Conservation (phyloP, 495 filamentous ascomycete genomes). For the Hyphodiscus hymeniophilus region DNA sequence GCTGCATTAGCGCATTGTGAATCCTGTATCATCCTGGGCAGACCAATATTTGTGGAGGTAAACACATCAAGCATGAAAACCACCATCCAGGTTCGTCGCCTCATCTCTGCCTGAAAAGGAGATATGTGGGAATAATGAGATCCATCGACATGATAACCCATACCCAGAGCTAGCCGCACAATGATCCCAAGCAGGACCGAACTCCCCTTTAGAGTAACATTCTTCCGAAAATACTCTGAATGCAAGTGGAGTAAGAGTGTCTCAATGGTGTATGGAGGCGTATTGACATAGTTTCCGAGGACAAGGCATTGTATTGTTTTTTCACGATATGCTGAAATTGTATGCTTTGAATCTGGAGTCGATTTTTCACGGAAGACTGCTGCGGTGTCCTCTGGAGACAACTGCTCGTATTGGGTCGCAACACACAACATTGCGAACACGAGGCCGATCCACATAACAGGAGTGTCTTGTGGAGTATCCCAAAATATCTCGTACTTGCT, state of each 20-base stretch:
- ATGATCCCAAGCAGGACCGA: conserved; percentile 40
- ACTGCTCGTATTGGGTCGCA: conserved; percentile 42
- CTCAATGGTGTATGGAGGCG: conserved; percentile 34
- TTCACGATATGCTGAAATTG: not conserved
- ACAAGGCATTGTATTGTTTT: conserved; percentile 31
- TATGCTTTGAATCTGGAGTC: not conserved
- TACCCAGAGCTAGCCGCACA: conserved; percentile 41
- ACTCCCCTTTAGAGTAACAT: conserved; percentile 32
- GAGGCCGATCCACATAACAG: conserved; percentile 38
- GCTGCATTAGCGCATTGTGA: conserved; percentile 36
- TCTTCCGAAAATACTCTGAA: conserved; percentile 32
- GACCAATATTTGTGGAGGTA: conserved; percentile 39
- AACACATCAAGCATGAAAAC: conserved; percentile 41
- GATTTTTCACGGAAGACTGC: not conserved
- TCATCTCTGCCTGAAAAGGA: conserved; percentile 45
- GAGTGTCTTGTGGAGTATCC: conserved; percentile 26
- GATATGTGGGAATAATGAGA: conserved; percentile 37
- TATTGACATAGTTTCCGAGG: conserved; percentile 34
- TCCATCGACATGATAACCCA: conserved; percentile 48
- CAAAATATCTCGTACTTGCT: conserved; percentile 42
- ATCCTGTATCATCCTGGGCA: conserved; percentile 40
- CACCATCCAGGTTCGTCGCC: conserved; percentile 43
- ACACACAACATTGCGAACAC: conserved; percentile 33
- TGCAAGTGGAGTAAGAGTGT: conserved; percentile 37
- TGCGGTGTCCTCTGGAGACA: conserved; percentile 31